Evolutionary conservation across 345 rosid species (phyloP).

Genomic region (Lenwebbia sp.): DNA sequence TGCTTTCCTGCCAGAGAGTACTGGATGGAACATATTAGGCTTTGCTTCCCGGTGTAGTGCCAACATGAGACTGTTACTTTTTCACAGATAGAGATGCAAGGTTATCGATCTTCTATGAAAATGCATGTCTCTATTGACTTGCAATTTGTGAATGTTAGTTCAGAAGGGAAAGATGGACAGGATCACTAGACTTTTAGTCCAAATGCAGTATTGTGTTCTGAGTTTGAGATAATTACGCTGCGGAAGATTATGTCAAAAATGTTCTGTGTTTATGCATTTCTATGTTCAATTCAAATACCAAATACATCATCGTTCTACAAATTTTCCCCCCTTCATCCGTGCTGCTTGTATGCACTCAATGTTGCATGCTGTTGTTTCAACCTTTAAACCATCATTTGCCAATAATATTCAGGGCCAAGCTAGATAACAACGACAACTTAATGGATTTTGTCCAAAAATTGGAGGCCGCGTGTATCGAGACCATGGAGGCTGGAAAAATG

Average conservation of each 20-base stretch:
- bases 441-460: slow-evolving; percentile 71
- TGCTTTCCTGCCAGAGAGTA: background rate
- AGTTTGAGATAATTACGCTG: background rate
- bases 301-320: background rate
- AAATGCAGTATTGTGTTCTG: background rate
- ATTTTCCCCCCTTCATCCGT: background rate
- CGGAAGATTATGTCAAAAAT: background rate
- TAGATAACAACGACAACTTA: slow-evolving; percentile 66
- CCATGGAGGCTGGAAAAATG: slow-evolving; percentile 88
- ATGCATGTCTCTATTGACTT: background rate
- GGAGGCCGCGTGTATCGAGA: slow-evolving; percentile 75
- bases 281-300: background rate
- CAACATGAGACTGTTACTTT: background rate
- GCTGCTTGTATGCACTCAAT: background rate
- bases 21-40: background rate
- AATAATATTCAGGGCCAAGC: slow-evolving; percentile 55
- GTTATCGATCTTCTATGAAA: background rate
- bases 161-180: background rate
- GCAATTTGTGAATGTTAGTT: background rate
- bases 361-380: background rate
- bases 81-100: background rate
- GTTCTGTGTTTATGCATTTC: background rate
- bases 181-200: background rate
- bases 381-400: background rate
- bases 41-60: background rate